Evolutionary conservation across 2,329 filamentous ascomycete species (phyloP).

Genomic region (Arthrinium phaeospermum): DNA sequence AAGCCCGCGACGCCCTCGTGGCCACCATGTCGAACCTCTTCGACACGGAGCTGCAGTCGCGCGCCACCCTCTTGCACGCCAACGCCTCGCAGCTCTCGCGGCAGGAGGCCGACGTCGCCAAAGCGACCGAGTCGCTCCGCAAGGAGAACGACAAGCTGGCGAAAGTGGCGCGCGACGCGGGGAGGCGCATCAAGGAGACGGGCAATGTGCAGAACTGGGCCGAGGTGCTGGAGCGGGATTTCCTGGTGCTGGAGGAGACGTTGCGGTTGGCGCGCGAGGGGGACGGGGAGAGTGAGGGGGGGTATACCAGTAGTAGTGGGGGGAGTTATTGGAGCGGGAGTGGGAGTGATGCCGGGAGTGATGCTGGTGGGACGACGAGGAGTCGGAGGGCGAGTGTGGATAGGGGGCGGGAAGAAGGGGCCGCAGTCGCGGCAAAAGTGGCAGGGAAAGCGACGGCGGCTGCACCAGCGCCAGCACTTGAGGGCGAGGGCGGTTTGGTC

Average conservation of each 20-base stretch:
- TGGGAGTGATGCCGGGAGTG: conserved; percentile 32
- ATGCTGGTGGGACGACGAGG: conserved; percentile 36
- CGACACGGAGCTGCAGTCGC: conserved; percentile 70
- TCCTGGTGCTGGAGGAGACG: conserved; percentile 69
- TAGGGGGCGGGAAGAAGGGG: conserved; percentile 39
- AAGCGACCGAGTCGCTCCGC: conserved; percentile 63
- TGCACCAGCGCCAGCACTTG: background rate
- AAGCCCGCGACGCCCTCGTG: conserved; percentile 64
- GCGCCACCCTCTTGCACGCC: conserved; percentile 71
- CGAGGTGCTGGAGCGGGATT: conserved; percentile 76
- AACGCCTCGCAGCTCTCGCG: conserved; percentile 69
- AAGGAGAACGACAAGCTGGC: conserved; percentile 71
- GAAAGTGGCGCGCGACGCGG: conserved; percentile 66
- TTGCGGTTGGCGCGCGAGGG: conserved; percentile 57
- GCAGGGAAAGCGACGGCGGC: conserved; percentile 3
- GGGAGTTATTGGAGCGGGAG: conserved; percentile 37
- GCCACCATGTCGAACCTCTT: conserved; percentile 72
- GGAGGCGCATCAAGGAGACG: conserved; percentile 74
- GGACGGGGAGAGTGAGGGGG: conserved; percentile 30
- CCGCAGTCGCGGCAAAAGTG: conserved; percentile 27
- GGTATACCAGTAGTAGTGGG: conserved; percentile 31
- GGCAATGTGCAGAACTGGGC: conserved; percentile 88
- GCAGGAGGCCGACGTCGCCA: conserved; percentile 70
- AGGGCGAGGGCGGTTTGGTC: background rate
- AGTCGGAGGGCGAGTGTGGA: conserved; percentile 35